Evolutionary conservation across 257 asterid species (phyloP).

Genomic region (Cruciata laevipes): DNA sequence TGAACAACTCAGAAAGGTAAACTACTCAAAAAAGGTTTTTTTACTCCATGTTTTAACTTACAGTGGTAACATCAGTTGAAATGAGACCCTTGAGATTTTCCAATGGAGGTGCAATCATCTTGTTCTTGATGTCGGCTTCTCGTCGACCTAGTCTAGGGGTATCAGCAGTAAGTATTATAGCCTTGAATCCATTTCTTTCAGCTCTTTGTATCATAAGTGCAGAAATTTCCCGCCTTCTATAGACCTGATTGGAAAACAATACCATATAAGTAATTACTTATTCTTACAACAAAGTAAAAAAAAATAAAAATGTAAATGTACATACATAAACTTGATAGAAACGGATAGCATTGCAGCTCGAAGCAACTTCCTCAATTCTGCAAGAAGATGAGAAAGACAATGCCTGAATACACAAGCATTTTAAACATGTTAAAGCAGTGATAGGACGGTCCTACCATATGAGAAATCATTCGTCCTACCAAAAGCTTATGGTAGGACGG

Average conservation of each 20-base stretch:
- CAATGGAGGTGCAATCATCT: constrained; percentile 45
- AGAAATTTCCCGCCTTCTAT: constrained; percentile 43
- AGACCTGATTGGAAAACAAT: constrained; percentile 28
- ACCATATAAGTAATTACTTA: not conserved
- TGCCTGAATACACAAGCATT: constrained; percentile 23
- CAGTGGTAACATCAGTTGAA: constrained; percentile 32
- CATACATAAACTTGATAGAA: constrained; percentile 60
- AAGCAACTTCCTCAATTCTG: constrained; percentile 59
- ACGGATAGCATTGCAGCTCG: constrained; percentile 57
- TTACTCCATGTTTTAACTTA: constrained; percentile 16
- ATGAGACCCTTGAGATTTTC: constrained; percentile 52
- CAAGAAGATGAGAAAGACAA: constrained; percentile 49
- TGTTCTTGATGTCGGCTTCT: constrained; percentile 57
- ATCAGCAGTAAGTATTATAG: constrained; percentile 53
- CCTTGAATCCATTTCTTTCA: constrained; percentile 59
- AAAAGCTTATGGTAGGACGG: too few species aligned
- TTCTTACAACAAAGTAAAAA: not conserved
- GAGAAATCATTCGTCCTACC: too few species aligned
- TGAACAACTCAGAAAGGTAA: too few species aligned
- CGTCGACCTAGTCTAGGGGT: constrained; percentile 55
- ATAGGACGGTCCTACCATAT: too few species aligned
- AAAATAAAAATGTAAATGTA: not conserved
- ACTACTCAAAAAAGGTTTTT: not conserved
- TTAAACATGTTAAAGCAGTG: constrained; percentile 5
- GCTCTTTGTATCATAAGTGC: constrained; percentile 56